Percentiles rank a stretch among this genome's conserved stretches.
Conservation (phyloP, 345 rosid genomes). For the Rhodamnia rubescens region DNA sequence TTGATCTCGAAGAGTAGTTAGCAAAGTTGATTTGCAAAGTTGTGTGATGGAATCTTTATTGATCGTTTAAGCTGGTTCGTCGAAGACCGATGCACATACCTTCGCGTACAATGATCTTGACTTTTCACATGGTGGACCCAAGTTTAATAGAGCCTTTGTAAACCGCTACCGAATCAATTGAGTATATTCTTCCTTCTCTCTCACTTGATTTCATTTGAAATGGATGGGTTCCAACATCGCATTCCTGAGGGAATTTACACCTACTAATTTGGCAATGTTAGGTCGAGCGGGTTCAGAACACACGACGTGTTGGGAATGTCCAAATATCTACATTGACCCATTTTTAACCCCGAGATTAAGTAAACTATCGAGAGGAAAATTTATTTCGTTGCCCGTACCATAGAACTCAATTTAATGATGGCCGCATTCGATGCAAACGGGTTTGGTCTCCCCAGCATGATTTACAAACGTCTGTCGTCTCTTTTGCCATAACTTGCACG, state of each 20-base stretch:
- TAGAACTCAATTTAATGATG: neutral
- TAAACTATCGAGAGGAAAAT: neutral
- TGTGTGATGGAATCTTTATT: neutral
- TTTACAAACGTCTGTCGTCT: neutral
- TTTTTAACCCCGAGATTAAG: neutral
- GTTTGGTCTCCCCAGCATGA: neutral
- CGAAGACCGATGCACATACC: neutral
- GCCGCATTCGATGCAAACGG: accelerated
- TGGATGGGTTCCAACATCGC: neutral
- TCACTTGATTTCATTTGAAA: neutral
- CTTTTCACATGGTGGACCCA: neutral
- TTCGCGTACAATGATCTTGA: neutral
- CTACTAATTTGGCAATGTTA: neutral
- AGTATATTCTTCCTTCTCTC: neutral
- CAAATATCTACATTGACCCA: neutral
- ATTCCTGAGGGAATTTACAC: neutral
- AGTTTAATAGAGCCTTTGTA: neutral
- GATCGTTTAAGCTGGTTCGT: neutral
- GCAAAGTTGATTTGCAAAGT: neutral
- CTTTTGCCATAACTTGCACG: neutral
- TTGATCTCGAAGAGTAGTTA: neutral
- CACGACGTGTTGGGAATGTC: neutral
- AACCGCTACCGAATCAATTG: neutral
- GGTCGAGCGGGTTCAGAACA: neutral
- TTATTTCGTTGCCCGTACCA: neutral